Percentiles rank a stretch among this genome's conserved stretches.
Conservation (phyloP, 192 early-diverging fungal species). For the Rhizoclosmatium globosum region DNA sequence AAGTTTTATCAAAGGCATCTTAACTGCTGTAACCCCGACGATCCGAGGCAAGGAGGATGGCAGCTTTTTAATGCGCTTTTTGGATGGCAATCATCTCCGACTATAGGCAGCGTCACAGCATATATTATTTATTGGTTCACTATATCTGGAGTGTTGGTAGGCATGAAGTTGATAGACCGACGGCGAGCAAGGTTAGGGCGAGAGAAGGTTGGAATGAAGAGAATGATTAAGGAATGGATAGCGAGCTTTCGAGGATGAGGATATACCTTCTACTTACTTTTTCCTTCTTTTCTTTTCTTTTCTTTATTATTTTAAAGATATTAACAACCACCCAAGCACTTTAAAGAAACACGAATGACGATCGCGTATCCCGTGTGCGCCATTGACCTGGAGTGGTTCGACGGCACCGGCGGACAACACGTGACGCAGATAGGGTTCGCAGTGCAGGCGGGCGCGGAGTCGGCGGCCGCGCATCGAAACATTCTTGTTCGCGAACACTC, state of each 20-base stretch:
- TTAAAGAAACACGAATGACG: background rate
- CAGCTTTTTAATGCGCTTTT: conserved; percentile 77
- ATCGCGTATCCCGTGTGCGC: background rate
- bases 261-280: too few species aligned
- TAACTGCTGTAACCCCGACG: conserved; percentile 65
- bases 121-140: conserved; percentile 86
- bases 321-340: too few species aligned
- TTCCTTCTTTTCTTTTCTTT: too few species aligned
- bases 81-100: conserved; percentile 82
- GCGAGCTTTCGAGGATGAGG: too few species aligned
- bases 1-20: conserved; percentile 33
- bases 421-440: conserved; percentile 21
- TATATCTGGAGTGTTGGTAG: conserved; percentile 59
- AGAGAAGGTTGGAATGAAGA: conserved; percentile 23
- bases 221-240: conserved; percentile 4
- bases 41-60: conserved; percentile 63
- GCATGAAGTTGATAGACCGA: conserved; percentile 43
- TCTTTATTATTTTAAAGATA: too few species aligned
- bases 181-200: background rate
- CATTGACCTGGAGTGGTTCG: conserved; percentile 30
- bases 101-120: conserved; percentile 72
- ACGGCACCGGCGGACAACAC: conserved; percentile 22
- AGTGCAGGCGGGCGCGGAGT: background rate
- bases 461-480: background rate
- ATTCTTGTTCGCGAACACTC: conserved; percentile 2